These are phyloP conservation scores for Hyaloscypha finlandica DNA, from an alignment of 495 filamentous ascomycete species.

Conservation along the genomic window DNA sequence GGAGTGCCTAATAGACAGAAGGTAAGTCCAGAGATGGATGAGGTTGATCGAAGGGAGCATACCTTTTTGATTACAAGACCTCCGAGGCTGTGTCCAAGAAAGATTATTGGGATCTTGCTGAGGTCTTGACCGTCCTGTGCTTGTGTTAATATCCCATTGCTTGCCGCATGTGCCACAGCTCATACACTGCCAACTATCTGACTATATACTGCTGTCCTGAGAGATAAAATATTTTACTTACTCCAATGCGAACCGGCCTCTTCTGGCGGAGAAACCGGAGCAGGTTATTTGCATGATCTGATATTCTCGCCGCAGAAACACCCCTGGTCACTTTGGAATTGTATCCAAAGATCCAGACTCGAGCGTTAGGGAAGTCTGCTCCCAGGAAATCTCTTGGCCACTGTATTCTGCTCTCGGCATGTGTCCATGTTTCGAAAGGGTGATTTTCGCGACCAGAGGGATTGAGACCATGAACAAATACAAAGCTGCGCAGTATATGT, in stretches of 20 bases:
- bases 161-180: neutral
- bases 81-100: conserved; percentile 3
- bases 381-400: conserved; percentile 34
- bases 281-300: conserved; percentile 22
- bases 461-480: conserved; percentile 10
- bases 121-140: neutral
- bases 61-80: conserved; percentile 7
- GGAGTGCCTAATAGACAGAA: neutral
- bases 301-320: conserved; percentile 29
- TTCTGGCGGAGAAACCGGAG: conserved; percentile 25
- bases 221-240: neutral
- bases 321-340: conserved; percentile 35
- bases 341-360: conserved; percentile 40
- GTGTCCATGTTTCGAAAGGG: neutral
- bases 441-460: neutral
- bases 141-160: neutral
- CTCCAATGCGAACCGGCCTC: neutral
- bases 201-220: too few species aligned
- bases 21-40: neutral
- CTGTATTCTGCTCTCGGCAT: neutral
- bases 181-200: neutral
- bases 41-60: neutral
- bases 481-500: neutral
- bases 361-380: conserved; percentile 29
- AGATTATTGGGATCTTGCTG: neutral